phyloP scores from a whole-genome alignment of 331 rosid species.

The Cydonia oblonga region DNA sequence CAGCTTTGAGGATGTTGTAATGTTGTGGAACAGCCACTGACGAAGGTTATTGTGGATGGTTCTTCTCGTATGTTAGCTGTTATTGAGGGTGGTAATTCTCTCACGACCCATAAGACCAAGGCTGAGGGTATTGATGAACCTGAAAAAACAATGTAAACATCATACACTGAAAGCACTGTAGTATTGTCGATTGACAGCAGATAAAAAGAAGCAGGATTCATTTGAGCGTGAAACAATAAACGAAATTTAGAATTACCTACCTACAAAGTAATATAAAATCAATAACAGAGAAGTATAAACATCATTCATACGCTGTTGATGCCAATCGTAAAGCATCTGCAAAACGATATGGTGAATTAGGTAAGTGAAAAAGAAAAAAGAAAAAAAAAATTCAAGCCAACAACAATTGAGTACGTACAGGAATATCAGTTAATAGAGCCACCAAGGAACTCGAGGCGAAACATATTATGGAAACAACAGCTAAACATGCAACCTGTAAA shows the following conservation, averaged over 20 bases:
- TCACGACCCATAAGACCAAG: constrained; percentile 68
- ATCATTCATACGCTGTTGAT: constrained; percentile 27
- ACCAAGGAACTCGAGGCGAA: constrained; percentile 68
- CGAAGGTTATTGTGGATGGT: constrained; percentile 49
- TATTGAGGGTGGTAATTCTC: constrained; percentile 61
- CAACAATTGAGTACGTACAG: constrained; percentile 40
- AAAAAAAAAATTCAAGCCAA: not conserved
- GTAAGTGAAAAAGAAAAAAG: not conserved
- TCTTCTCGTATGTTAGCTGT: constrained; percentile 39
- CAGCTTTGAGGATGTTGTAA: constrained; percentile 54
- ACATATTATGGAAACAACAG: constrained; percentile 65
- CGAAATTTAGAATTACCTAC: constrained; percentile 31
- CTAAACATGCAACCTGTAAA: constrained; percentile 81
- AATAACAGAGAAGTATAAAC: constrained; percentile 43
- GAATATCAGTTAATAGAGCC: constrained; percentile 67
- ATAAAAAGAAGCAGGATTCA: not conserved
- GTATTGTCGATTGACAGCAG: too few species aligned
- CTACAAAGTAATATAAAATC: constrained; percentile 65
- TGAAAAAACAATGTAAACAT: constrained; percentile 22
- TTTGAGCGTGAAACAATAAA: constrained; percentile 1
- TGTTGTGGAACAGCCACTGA: constrained; percentile 33
- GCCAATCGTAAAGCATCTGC: constrained; percentile 73
- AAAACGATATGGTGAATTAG: constrained; percentile 6
- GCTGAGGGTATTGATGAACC: constrained; percentile 87
- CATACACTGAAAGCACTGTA: too few species aligned